phyloP scores from a whole-genome alignment of 305 asterid genomes.

The Fraxinus angustifolia region DNA sequence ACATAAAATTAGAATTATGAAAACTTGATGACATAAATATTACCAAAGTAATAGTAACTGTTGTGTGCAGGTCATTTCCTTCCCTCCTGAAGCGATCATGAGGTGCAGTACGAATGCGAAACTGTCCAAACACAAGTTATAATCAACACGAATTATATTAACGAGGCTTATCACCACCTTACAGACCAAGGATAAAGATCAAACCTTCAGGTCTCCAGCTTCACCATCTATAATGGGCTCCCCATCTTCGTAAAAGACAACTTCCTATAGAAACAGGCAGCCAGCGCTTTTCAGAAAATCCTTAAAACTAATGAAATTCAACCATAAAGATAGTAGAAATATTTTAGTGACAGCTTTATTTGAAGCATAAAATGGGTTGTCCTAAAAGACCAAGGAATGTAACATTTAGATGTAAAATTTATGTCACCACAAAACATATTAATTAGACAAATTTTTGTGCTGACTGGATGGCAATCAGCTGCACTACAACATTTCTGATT shows the following conservation, averaged over 20 bases:
- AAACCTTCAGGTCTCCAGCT: slow-evolving; percentile 90
- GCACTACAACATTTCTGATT: not conserved
- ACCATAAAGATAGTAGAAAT: not conserved
- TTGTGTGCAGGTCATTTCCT: slow-evolving; percentile 77
- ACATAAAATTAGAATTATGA: not conserved
- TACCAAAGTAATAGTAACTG: slow-evolving; percentile 85
- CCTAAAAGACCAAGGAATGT: not conserved
- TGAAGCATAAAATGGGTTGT: not conserved
- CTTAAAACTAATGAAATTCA: not conserved
- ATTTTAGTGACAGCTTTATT: not conserved
- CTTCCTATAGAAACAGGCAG: slow-evolving; percentile 52
- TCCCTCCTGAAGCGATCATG: slow-evolving; percentile 84
- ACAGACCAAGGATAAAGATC: slow-evolving; percentile 17
- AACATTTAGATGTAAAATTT: not conserved
- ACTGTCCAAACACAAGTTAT: slow-evolving; percentile 37
- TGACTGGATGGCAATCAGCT: not conserved
- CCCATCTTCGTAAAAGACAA: slow-evolving; percentile 87
- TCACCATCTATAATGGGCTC: slow-evolving; percentile 94
- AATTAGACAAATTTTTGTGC: not conserved
- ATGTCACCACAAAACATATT: not conserved
- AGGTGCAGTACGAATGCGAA: slow-evolving; percentile 80
- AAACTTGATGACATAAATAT: slow-evolving; percentile 12
- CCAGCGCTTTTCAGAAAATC: not conserved
- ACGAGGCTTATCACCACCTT: not conserved
- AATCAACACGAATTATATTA: not conserved